phyloP scores from a whole-genome alignment of 305 asterid species.

The Salvia sclarea region DNA sequence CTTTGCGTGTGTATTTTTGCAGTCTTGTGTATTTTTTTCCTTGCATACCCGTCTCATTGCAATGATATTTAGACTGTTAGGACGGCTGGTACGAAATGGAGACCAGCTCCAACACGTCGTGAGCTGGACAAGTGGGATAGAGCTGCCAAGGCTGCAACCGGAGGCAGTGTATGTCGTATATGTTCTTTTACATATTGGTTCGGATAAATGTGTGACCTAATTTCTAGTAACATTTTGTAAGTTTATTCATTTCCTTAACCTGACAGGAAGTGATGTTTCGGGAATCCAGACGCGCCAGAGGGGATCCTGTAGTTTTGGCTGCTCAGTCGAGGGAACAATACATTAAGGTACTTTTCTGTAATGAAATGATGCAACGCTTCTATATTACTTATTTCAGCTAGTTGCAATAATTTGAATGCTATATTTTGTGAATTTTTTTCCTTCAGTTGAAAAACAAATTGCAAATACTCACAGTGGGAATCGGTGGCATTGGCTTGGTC shows the following conservation, averaged over 20 bases:
- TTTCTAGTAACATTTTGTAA: too few species aligned
- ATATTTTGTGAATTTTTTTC: conserved; percentile 12
- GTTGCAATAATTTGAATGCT: conserved; percentile 19
- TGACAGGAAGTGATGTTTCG: conserved; percentile 80
- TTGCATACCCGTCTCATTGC: conserved; percentile 24
- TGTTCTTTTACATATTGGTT: neutral
- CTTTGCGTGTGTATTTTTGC: conserved; percentile 9
- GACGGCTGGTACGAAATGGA: conserved; percentile 60
- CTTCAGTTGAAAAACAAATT: conserved; percentile 77
- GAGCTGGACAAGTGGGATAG: conserved; percentile 92
- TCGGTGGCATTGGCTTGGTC: conserved; percentile 75
- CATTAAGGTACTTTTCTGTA: conserved; percentile 49
- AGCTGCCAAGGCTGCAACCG: conserved; percentile 88
- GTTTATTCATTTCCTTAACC: neutral
- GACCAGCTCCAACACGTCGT: conserved; percentile 85
- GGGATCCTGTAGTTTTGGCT: conserved; percentile 82
- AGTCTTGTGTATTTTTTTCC: conserved; percentile 2
- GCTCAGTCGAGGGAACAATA: conserved; percentile 89
- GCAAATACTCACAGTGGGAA: conserved; percentile 74
- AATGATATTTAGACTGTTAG: conserved; percentile 43
- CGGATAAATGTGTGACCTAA: neutral
- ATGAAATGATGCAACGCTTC: neutral
- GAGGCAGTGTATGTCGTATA: conserved; percentile 80
- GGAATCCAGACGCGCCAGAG: conserved; percentile 65
- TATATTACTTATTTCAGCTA: neutral